A percentile compares a stretch with the other conserved stretches of the same genome.
Evolutionary conservation across 805 yeast species (phyloP).

Genomic region (Tetrapisispora taiwanensis): DNA sequence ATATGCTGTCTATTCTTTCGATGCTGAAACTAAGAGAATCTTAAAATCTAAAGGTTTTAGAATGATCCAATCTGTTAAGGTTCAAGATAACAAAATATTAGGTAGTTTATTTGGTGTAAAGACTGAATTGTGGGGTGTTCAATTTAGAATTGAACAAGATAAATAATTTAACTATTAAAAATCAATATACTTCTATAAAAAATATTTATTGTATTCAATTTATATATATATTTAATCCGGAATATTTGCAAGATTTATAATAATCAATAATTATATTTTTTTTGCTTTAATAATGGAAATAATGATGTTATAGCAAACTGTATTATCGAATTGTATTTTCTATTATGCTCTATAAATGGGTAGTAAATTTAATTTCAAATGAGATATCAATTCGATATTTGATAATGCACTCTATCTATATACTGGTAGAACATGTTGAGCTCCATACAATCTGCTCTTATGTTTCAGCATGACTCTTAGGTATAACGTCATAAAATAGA

Average conservation of each 20-base stretch:
- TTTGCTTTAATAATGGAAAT: too few species aligned
- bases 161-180: neutral
- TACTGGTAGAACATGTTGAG: neutral
- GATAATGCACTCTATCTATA: neutral
- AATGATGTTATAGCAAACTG: too few species aligned
- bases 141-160: slow-evolving; percentile 27
- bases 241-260: too few species aligned
- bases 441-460: neutral
- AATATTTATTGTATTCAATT: too few species aligned
- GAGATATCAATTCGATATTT: too few species aligned
- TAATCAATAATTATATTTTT: too few species aligned
- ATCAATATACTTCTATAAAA: too few species aligned
- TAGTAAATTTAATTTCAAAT: too few species aligned
- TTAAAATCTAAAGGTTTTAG: slow-evolving; percentile 38
- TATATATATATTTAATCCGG: too few species aligned
- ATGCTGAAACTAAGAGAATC: slow-evolving; percentile 30
- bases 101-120: slow-evolving; percentile 26
- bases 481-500: neutral
- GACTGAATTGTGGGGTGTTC: slow-evolving; percentile 29
- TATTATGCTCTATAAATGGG: too few species aligned
- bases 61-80: slow-evolving; percentile 23
- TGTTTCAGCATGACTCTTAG: neutral
- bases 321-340: too few species aligned
- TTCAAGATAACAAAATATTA: slow-evolving; percentile 21
- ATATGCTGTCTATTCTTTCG: slow-evolving; percentile 45